Base-by-base conservation (phyloP, 306 rosid species). In the Rosa multiflora region DNA sequence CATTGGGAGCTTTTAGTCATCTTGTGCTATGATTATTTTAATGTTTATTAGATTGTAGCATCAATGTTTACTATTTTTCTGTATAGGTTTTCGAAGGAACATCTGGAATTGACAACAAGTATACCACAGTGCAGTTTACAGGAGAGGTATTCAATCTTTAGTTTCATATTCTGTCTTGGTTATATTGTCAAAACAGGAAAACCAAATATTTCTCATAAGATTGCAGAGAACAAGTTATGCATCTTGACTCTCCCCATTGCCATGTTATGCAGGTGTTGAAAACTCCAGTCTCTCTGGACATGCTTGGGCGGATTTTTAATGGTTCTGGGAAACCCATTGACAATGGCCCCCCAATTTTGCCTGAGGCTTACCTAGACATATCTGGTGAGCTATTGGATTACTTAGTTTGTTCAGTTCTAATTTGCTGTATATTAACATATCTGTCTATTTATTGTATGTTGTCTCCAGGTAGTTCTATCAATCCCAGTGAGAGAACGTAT, bases 261-360 rank as follows among this genome's bases (percentile, higher is more conserved):
- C 63, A 68, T 82, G 67, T 79, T 68, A 76, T 78, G 72, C 80
- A 96, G 99, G 99, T 96, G 84, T 83, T 96, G 84, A 96, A 96
- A 85, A 96, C 99, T 86, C 99, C 99, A 6, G 99, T 96, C 83
- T 96, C 99, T 21, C 58, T 85, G 89, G 99, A 96, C 87, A 96
- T 96, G 99, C 98, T 96, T 76, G 99, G 98, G 46, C 94, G 99
- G 58, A 91, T 96, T 82, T 96, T 96, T 82, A 96, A 96, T 87
- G 99, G 99, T 81, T 96, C 99, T 79, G 99, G 99, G 86, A 96
- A 90, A 84, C 99, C 99, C 64, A 96, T 96, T 79, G 99, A 96
- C 81, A 96, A 96, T 62, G 99, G 99, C 56, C 99, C 99, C 23
- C 97, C 99, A 12, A 96, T 96, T 63, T 90, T 96, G 83, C 99